Base-by-base conservation (phyloP, 768 basidiomycete genomes). In the Lactarius quietus region DNA sequence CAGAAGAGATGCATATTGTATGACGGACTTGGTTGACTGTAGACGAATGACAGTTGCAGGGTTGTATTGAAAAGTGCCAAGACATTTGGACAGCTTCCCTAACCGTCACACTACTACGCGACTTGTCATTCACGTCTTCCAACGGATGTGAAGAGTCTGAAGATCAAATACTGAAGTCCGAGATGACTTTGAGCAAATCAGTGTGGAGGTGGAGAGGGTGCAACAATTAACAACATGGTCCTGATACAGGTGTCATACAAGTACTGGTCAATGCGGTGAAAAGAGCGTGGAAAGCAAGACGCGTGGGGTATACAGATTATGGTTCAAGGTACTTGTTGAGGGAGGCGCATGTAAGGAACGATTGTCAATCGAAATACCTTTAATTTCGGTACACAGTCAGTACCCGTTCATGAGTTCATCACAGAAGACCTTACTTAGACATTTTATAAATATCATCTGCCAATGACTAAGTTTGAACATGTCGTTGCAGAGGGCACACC, bases 381-480 rank as follows among this genome's bases (percentile, higher is more conserved):
- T 3, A 17, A 39, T 12, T 54, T 18, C 5, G 26, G n/a, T 10
- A 59, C 7, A 35, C 51, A 17, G 28, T 59, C 20, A 65, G 52
- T 54, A 14, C 18, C 12, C 0, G 38, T 2, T 35, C 51, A 9
- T 31, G 38, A 33, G 14, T 51, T 36, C 23, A 55, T 43, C 26
- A 23, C n/a, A 18, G 48, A 31, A 63, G 39, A 31, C 15, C 55
- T 61, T 74, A 90, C 89, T 90, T 98, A 7, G 91, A 85, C 3
- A 94, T 96, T 83, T 99, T 99, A 80, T 99, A 98, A 61, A 99
- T 97, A 9, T 97, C 97, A 98, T 95, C 17, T 98, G 82, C n/a
- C 95, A 88, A 73, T 97, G 92, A 63, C 93, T 93, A 36, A 98
- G 82, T 74, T 98, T 97, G 72, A 99, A 99, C 96, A 98, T 97